A percentile compares a stretch with the other conserved stretches of the same genome.
Conservation (phyloP, 176 grass and related monocot species). For the Carex littledalei region DNA sequence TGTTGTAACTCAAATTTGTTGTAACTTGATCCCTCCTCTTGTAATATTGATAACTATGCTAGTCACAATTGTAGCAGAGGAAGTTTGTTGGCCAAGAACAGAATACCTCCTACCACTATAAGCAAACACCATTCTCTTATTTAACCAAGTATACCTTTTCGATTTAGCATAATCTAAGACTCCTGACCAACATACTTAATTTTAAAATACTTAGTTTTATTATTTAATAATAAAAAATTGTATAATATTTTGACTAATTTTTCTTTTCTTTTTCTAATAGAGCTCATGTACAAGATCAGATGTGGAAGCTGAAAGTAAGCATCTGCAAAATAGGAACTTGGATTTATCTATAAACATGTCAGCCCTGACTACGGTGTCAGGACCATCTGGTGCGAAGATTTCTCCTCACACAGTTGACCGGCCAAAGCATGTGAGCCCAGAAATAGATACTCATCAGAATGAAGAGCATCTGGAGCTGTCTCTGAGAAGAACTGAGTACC, state of each 20-base stretch:
- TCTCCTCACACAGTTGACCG: neutral
- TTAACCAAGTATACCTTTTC: neutral
- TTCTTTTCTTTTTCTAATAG: constrained; percentile 36
- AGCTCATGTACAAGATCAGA: constrained; percentile 97
- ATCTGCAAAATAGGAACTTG: constrained; percentile 25
- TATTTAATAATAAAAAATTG: neutral
- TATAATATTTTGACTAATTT: constrained; percentile 3
- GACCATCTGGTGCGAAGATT: neutral
- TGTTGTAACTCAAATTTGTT: no score
- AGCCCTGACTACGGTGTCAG: neutral
- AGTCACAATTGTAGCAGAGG: neutral
- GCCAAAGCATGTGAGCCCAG: neutral
- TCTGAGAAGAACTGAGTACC: constrained; percentile 72
- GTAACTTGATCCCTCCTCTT: no score
- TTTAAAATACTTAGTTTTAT: neutral
- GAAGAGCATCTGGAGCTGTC: constrained; percentile 63
- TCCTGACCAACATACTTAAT: neutral
- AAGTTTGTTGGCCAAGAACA: neutral
- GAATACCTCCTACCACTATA: neutral
- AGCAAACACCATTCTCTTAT: neutral
- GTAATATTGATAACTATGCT: neutral
- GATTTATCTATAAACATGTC: constrained; percentile 19
- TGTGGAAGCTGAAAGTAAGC: constrained; percentile 74
- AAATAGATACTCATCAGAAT: neutral
- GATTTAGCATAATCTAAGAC: neutral